Conservation (phyloP, 192 early-diverging fungal species). For the Rhizophagus prolifer region DNA sequence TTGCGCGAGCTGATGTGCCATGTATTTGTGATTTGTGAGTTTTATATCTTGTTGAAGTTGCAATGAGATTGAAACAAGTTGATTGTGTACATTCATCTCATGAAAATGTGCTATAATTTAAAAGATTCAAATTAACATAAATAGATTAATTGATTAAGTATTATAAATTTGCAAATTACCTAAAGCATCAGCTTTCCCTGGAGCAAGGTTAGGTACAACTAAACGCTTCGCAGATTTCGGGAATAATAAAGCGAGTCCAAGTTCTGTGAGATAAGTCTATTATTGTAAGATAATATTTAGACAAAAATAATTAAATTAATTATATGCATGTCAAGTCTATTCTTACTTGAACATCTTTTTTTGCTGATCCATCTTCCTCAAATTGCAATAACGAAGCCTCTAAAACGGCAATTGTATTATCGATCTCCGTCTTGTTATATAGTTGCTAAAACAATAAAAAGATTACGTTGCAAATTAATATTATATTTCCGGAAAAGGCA, state of each 20-base stretch:
- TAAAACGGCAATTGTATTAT: slow-evolving; percentile 2
- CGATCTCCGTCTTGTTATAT: slow-evolving; percentile 28
- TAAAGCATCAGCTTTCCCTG: slow-evolving; percentile 19
- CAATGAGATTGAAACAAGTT: slow-evolving; percentile 48
- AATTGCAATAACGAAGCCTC: slow-evolving; percentile 9
- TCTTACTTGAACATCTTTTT: slow-evolving; percentile 28
- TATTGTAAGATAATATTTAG: neutral
- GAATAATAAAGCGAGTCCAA: slow-evolving; percentile 41
- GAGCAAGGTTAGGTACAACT: slow-evolving; percentile 29
- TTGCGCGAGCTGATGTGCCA: slow-evolving; percentile 58
- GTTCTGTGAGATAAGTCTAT: slow-evolving; percentile 39
- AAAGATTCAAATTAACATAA: neutral
- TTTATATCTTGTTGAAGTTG: slow-evolving; percentile 50
- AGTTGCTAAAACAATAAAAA: slow-evolving; percentile 19
- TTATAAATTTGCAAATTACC: neutral
- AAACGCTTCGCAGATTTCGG: slow-evolving; percentile 43
- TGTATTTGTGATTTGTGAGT: slow-evolving; percentile 52
- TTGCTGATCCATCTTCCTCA: slow-evolving; percentile 23
- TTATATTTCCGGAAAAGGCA: neutral
- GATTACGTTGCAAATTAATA: neutral
- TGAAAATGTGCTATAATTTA: slow-evolving; percentile 41
- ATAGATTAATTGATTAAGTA: neutral
- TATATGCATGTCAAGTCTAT: neutral
- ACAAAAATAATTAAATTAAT: neutral
- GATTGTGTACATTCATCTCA: slow-evolving; percentile 46